phyloP scores from a whole-genome alignment of 2,329 filamentous ascomycete genomes.

The Verticillium zaregamsianum region DNA sequence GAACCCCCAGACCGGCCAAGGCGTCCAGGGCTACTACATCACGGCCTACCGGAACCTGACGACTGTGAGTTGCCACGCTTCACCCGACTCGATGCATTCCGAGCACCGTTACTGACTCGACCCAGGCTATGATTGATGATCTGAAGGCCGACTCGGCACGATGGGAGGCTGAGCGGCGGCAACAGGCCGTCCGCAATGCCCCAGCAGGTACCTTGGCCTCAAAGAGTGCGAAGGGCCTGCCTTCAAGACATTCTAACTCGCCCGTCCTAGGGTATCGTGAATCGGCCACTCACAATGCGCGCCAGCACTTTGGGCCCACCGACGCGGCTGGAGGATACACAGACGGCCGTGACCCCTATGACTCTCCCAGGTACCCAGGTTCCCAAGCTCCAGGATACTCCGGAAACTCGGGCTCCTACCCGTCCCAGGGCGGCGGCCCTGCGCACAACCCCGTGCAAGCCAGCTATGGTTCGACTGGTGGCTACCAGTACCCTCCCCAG shows the following conservation, averaged over 20 bases:
- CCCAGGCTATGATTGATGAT: slow-evolving; percentile 60
- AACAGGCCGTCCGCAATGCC: slow-evolving; percentile 48
- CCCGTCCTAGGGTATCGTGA: slow-evolving; percentile 54
- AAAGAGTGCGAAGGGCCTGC: slow-evolving; percentile 42
- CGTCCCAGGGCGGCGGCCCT: slow-evolving; percentile 5
- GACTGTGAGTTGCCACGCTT: slow-evolving; percentile 50
- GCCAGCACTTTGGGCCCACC: slow-evolving; percentile 44
- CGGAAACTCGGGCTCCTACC: slow-evolving; percentile 35
- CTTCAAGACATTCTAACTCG: slow-evolving; percentile 55
- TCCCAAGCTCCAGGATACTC: slow-evolving; percentile 45
- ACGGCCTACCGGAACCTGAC: slow-evolving; percentile 76
- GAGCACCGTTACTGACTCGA: slow-evolving; percentile 12
- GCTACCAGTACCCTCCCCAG: slow-evolving; percentile 13
- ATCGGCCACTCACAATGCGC: slow-evolving; percentile 42
- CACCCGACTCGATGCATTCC: slow-evolving; percentile 8
- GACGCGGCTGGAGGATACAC: slow-evolving; percentile 23
- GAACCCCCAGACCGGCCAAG: slow-evolving; percentile 54
- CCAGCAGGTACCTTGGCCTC: slow-evolving; percentile 55
- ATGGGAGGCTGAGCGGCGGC: slow-evolving; percentile 57
- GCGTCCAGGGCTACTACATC: slow-evolving; percentile 70
- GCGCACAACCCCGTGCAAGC: slow-evolving; percentile 10
- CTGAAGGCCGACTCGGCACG: slow-evolving; percentile 58
- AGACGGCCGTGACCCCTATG: slow-evolving; percentile 35
- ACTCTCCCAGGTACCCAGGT: slow-evolving; percentile 45
- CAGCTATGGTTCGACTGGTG: slow-evolving; percentile 19